phyloP scores from a whole-genome alignment of 768 basidiomycete genomes.

The Amylocystis lapponica region DNA sequence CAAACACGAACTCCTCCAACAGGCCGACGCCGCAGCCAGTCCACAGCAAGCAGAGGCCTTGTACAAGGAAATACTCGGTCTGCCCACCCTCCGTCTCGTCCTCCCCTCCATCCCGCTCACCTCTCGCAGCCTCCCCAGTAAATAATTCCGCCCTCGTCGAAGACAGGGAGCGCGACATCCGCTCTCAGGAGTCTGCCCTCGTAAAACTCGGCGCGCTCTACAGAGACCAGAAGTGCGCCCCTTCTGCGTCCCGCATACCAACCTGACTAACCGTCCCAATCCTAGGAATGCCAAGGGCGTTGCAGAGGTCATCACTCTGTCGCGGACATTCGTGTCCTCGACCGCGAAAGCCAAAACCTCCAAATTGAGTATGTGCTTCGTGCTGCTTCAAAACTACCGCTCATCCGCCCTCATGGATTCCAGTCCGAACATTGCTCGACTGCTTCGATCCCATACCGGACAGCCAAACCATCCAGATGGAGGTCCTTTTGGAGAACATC shows the following conservation, averaged over 20 bases:
- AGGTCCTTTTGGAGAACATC: conserved; percentile 85
- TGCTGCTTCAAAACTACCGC: background rate
- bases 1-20: conserved; percentile 42
- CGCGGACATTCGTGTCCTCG: conserved; percentile 81
- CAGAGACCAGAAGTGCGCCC: conserved; percentile 71
- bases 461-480: conserved; percentile 70
- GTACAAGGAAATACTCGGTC: conserved; percentile 65
- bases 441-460: conserved; percentile 78
- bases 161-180: conserved; percentile 52
- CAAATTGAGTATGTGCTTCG: conserved; percentile 68
- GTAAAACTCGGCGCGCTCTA: conserved; percentile 84
- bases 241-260: background rate
- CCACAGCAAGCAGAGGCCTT: conserved; percentile 63
- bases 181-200: conserved; percentile 82
- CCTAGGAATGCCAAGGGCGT: conserved; percentile 77
- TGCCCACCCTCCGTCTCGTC: conserved; percentile 16
- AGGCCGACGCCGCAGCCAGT: conserved; percentile 49
- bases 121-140: conserved; percentile 6
- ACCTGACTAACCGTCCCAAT: background rate
- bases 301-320: conserved; percentile 80
- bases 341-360: conserved; percentile 97
- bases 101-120: too few relatives aligned
- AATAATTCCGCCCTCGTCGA: conserved; percentile 13
- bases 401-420: background rate
- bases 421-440: conserved; percentile 91